Evolutionary conservation across 108 stramenopile genomes (phyloP).

Genomic region (Poteriospumella lacustris): DNA sequence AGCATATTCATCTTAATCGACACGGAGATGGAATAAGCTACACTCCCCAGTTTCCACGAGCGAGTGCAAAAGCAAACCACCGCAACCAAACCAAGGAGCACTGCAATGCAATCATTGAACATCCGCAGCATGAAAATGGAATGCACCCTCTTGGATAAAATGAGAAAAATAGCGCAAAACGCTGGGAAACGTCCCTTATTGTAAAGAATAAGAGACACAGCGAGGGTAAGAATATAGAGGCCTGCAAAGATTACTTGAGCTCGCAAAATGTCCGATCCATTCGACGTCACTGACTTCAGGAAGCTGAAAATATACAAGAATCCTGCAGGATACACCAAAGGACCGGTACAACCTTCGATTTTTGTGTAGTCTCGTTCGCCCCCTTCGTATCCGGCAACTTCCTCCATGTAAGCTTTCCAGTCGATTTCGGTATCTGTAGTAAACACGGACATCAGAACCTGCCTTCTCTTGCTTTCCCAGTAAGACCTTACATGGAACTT

Average conservation of each 20-base stretch:
- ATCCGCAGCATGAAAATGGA: constrained; percentile 90
- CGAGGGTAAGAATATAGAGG: constrained; percentile 65
- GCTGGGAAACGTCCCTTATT: constrained; percentile 55
- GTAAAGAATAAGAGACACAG: constrained; percentile 70
- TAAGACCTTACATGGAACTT: no score
- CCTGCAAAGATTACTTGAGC: constrained; percentile 75
- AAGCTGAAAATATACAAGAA: constrained; percentile 80
- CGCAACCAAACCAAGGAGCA: constrained; percentile 71
- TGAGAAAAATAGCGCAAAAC: constrained; percentile 63
- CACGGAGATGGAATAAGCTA: constrained; percentile 79
- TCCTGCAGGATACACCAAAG: constrained; percentile 93
- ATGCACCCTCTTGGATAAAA: constrained; percentile 80
- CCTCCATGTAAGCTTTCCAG: constrained; percentile 96
- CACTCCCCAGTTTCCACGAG: constrained; percentile 72
- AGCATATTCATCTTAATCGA: constrained; percentile 95
- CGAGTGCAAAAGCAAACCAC: constrained; percentile 62
- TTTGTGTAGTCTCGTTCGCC: constrained; percentile 81
- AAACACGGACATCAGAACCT: no score
- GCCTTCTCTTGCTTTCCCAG: no score
- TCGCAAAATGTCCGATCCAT: constrained; percentile 53
- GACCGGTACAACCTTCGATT: constrained; percentile 83
- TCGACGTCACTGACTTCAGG: constrained; percentile 61
- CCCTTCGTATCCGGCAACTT: constrained; percentile 68
- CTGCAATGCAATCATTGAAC: constrained; percentile 92
- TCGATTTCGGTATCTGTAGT: constrained; percentile 87